These are phyloP conservation scores for Rhododendron ferrugineum DNA, from an alignment of 148 eudicot genomes.

Conservation along the genomic window DNA sequence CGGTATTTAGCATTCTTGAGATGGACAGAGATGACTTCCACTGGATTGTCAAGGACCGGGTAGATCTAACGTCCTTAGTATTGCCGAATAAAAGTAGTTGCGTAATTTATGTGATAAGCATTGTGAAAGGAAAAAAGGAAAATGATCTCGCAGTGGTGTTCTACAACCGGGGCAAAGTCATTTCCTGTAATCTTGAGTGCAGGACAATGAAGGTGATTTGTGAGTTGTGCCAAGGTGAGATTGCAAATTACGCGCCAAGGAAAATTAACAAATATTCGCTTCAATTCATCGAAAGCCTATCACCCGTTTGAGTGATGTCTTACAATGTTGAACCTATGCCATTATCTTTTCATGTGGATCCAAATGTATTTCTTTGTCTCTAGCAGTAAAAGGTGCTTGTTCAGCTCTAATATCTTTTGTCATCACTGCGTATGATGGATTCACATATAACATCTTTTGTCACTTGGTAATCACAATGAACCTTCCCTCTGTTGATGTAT, in stretches of 20 bases:
- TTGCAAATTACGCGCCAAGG: neutral
- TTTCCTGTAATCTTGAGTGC: neutral
- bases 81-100: neutral
- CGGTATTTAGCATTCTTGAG: neutral
- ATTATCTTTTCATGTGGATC: too few relatives aligned
- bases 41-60: neutral
- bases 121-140: neutral
- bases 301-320: neutral
- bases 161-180: neutral
- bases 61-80: neutral
- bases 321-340: neutral
- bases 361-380: too few relatives aligned
- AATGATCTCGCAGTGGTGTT: neutral
- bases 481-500: too few relatives aligned
- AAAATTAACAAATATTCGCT: neutral
- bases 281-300: neutral
- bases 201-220: neutral
- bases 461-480: too few relatives aligned
- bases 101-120: neutral
- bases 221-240: neutral
- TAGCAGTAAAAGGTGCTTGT: too few relatives aligned
- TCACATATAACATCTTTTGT: too few relatives aligned
- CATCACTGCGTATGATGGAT: too few relatives aligned
- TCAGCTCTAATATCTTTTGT: too few relatives aligned
- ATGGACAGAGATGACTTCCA: neutral